Conservation (phyloP, 2,329 filamentous ascomycete species). For the Myotisia sp. region DNA sequence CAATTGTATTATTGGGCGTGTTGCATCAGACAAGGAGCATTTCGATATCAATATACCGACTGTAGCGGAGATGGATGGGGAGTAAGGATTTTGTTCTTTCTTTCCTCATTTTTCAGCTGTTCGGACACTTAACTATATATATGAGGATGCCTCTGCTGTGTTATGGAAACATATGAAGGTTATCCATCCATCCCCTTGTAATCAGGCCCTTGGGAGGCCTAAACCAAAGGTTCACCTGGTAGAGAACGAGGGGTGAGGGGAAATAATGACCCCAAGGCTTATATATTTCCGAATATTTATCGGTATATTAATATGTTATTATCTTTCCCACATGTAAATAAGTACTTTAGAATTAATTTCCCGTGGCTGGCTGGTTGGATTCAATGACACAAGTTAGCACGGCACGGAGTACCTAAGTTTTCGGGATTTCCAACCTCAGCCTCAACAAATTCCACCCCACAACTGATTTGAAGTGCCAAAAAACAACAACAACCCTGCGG, state of each 20-base stretch:
- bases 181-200: background rate
- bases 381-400: too few relatives aligned
- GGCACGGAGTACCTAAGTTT: too few relatives aligned
- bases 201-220: background rate
- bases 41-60: constrained; percentile 35
- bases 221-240: constrained; percentile 1
- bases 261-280: background rate
- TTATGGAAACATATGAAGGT: too few relatives aligned
- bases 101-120: background rate
- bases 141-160: background rate
- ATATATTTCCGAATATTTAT: background rate
- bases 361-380: too few relatives aligned
- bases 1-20: constrained; percentile 30
- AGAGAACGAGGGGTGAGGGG: background rate
- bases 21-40: constrained; percentile 27
- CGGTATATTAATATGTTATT: background rate
- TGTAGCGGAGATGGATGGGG: constrained; percentile 8
- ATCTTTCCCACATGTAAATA: too few relatives aligned
- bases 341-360: too few relatives aligned
- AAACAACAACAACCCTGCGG: too few relatives aligned
- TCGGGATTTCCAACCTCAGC: too few relatives aligned
- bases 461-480: too few relatives aligned
- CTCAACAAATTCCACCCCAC: too few relatives aligned
- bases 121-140: background rate
- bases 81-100: background rate